Evolutionary conservation across 2,329 filamentous ascomycete genomes (phyloP), one percentile per base, ranked within the genome.

Genomic region (Myriosclerotinia scirpicola): DNA sequence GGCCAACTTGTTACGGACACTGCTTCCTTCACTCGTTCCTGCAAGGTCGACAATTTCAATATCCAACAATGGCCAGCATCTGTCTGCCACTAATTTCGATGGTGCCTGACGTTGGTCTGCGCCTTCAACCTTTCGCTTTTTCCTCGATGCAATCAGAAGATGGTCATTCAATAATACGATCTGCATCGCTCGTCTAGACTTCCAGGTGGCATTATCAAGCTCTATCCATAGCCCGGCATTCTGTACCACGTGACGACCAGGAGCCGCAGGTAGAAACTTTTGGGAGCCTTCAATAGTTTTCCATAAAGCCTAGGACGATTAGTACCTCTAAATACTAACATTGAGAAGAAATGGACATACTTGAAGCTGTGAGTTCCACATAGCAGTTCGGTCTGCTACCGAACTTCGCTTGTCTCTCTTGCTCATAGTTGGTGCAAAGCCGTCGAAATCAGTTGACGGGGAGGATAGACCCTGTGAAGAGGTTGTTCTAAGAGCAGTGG

Each of bases 261-360:
- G 87, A 26, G 93, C 85, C 65, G 93, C 95, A 17, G 95, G 95
- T 14, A 99, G 81, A 75, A 96, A 99, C 77, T 98, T 98, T 75
- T 99, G 95, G 12, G 93, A 97, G 1, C 94, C 94, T 77, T 98
- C 95, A n/a, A 99, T 92, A 54, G 90, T 91, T 80, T 97, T 98
- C 87, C 95, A 99, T 55, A 99, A 81, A 34, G 92, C 89, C 78
- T 96, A 44, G 1, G 3, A 42, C 34, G 12, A 14, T 73, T 64
- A 72, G 65, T 65, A 48, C 48, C n/a, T 5, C 36, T 36, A 44
- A 5, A 52, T 5, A 54, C 26, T 20, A 48, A 52, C 8, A 42
- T 30, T 54, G 22, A 3, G 8, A 15, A 17, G 58, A 22, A 40
- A 8, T 42, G 15, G 11, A 38, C 61, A 20, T 70, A 75, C 74